These are phyloP conservation scores for Aspergillus campestris DNA, from an alignment of 495 filamentous ascomycete genomes.

Conservation along the genomic window DNA sequence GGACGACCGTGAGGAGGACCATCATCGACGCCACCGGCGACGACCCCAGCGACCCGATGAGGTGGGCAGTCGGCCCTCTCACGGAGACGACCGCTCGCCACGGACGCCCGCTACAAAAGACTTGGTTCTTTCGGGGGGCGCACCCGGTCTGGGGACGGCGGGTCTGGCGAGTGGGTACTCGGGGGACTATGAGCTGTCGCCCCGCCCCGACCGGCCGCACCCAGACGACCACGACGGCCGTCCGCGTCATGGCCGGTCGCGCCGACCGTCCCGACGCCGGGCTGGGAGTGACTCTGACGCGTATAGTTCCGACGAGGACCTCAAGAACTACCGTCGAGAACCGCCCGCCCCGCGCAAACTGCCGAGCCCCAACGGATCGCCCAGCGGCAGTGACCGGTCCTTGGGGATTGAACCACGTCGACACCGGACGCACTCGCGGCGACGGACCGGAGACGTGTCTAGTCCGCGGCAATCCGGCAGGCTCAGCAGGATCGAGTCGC, in stretches of 20 bases:
- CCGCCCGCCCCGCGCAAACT: conserved; percentile 16
- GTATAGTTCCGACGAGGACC: conserved; percentile 31
- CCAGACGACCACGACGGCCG: conserved; percentile 5
- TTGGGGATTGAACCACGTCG: conserved; percentile 7
- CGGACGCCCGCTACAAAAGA: conserved; percentile 13
- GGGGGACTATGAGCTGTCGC: conserved; percentile 27
- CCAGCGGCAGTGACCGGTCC: conserved; percentile 4
- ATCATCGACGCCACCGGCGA: conserved; percentile 11
- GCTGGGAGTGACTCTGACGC: conserved; percentile 23
- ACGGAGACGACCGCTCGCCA: conserved; percentile 20
- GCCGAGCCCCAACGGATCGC: conserved; percentile 12
- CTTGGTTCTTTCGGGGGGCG: conserved; percentile 14
- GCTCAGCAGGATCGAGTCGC: conserved; percentile 20
- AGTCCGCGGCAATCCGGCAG: conserved; percentile 10
- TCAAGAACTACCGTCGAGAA: conserved; percentile 28
- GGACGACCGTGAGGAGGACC: conserved; percentile 19
- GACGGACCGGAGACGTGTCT: conserved; percentile 8
- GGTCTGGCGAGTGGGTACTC: conserved; percentile 31
- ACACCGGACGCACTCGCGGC: conserved; percentile 20
- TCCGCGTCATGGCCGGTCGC: conserved; percentile 17
- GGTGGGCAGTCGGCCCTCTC: conserved; percentile 14
- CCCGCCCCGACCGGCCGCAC: conserved; percentile 9
- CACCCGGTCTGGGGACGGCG: conserved; percentile 33
- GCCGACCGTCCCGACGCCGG: conserved; percentile 23
- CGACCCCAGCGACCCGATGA: conserved; percentile 21